Conservation (phyloP, 345 rosid species). For the Lepidium sativum region DNA sequence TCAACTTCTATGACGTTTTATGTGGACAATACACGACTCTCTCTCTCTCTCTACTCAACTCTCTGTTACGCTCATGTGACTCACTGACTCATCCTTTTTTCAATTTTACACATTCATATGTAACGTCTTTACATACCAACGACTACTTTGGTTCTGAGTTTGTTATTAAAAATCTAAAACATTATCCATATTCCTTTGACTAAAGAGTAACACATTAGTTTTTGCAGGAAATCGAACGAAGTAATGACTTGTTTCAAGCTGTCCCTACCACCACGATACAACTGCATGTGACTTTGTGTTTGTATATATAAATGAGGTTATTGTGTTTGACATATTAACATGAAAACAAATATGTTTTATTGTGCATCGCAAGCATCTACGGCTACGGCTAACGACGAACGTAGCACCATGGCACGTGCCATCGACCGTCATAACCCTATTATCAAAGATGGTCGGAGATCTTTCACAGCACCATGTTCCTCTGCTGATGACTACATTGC, state of each 20-base stretch:
- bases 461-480: slow-evolving; percentile 28
- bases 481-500: slow-evolving; percentile 19
- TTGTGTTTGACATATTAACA: neutral
- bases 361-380: slow-evolving; percentile 92
- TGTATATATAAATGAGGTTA: slow-evolving; percentile 5
- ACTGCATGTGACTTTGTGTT: neutral
- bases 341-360: slow-evolving; percentile 40
- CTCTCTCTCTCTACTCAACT: slow-evolving; percentile 19
- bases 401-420: slow-evolving; percentile 10
- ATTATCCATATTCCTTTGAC: no score
- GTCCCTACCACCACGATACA: no score
- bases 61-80: slow-evolving; percentile 30
- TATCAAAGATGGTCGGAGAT: slow-evolving; percentile 54
- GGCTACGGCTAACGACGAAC: slow-evolving; percentile 31
- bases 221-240: no score
- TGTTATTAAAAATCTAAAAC: no score
- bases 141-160: no score
- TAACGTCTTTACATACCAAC: neutral
- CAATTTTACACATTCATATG: neutral
- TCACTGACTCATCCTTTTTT: slow-evolving; percentile 19
- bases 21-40: slow-evolving; percentile 20
- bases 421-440: slow-evolving; percentile 77
- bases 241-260: no score
- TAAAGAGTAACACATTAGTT: no score
- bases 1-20: slow-evolving; percentile 18